Conservation (phyloP, 208 protist species). For the Angomonas ambiguus region DNA sequence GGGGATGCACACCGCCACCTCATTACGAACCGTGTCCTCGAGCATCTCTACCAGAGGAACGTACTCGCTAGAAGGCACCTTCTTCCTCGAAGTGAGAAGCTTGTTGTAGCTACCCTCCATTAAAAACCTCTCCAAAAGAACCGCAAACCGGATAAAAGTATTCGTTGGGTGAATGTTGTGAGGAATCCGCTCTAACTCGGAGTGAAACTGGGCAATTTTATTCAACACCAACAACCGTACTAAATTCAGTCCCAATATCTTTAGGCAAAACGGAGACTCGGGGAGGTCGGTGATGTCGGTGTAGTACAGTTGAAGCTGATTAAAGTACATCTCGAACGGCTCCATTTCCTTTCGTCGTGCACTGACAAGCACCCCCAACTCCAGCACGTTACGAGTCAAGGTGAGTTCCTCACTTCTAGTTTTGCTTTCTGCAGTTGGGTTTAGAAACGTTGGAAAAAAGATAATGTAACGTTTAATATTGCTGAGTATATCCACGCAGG, state of each 20-base stretch:
- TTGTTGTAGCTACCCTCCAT: conserved; percentile 95
- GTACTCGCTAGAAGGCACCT: conserved; percentile 89
- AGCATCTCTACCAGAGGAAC: conserved; percentile 87
- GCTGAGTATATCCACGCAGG: conserved; percentile 46
- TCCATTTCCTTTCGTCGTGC: conserved; percentile 73
- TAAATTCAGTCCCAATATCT: conserved; percentile 89
- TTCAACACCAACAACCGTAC: conserved; percentile 81
- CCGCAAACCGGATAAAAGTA: conserved; percentile 77
- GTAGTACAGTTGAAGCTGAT: conserved; percentile 89
- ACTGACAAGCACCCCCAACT: conserved; percentile 77
- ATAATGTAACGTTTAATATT: conserved; percentile 79
- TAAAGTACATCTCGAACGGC: conserved; percentile 81
- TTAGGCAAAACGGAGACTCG: conserved; percentile 62
- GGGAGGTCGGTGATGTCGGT: conserved; percentile 74
- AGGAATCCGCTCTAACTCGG: conserved; percentile 90
- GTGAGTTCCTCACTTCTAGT: conserved; percentile 78
- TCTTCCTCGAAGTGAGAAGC: conserved; percentile 73
- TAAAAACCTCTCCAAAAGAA: conserved; percentile 85
- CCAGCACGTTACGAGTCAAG: conserved; percentile 82
- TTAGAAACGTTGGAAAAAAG: conserved; percentile 85
- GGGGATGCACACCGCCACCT: conserved; percentile 88
- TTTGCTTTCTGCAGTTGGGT: conserved; percentile 49
- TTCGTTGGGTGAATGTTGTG: conserved; percentile 40
- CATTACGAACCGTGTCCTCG: conserved; percentile 82
- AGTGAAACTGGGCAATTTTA: conserved; percentile 91